Evolutionary conservation across 371 early-diverging fungal genomes (phyloP).

Genomic region (Capillidium heterosporum): DNA sequence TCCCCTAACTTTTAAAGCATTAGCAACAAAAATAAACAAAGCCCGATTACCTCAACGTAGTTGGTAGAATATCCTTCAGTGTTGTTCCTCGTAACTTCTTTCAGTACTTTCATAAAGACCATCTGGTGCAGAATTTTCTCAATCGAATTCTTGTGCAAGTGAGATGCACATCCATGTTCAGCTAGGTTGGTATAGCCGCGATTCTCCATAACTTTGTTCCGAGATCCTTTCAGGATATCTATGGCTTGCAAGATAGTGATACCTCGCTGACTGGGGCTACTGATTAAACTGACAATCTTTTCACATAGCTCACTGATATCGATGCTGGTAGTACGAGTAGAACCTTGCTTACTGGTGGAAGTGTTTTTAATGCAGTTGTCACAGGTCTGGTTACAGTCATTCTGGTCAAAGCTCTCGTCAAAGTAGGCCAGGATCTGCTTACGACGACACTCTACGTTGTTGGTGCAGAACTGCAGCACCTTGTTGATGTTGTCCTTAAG

Average conservation of each 20-base stretch:
- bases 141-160: conserved; percentile 25
- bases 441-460: conserved; percentile 84
- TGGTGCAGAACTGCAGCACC: conserved; percentile 91
- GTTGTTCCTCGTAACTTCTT: conserved; percentile 15
- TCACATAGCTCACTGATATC: conserved; percentile 31
- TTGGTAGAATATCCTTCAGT: too few relatives aligned
- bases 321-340: too few relatives aligned
- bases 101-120: conserved; percentile 30
- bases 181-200: conserved; percentile 23
- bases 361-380: conserved; percentile 71
- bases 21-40: too few relatives aligned
- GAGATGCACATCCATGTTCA: conserved; percentile 42
- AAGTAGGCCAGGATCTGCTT: conserved; percentile 87
- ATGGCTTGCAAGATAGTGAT: conserved; percentile 56
- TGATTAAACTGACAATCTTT: conserved; percentile 21
- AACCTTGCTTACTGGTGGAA: too few relatives aligned
- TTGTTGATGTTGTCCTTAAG: conserved; percentile 67
- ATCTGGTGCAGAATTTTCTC: conserved; percentile 49
- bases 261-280: conserved; percentile 11
- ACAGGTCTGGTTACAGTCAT: conserved; percentile 66
- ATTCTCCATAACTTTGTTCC: conserved; percentile 27
- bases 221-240: conserved; percentile 66
- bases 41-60: too few relatives aligned
- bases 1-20: too few relatives aligned
- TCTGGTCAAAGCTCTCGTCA: conserved; percentile 68